phyloP scores from a whole-genome alignment of 1,284 basidiomycete species.

The Coniophora puteana region DNA sequence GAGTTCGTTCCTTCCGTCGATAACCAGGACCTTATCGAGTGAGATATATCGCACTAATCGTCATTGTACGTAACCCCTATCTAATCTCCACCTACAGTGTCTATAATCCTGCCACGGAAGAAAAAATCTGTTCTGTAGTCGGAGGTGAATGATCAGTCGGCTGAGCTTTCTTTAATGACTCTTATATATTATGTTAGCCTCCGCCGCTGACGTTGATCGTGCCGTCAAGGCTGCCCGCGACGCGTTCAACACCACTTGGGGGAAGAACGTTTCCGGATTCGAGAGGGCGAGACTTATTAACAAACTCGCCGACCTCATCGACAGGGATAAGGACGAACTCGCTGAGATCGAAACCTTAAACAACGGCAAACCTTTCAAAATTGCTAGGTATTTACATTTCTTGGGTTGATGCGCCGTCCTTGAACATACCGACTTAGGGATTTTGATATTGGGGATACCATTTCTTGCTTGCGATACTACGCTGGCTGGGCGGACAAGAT shows the following conservation, averaged over 20 bases:
- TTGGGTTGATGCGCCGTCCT: neutral
- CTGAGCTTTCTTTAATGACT: neutral
- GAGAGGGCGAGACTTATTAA: constrained; percentile 78
- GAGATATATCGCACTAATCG: constrained; percentile 15
- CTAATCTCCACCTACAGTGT: constrained; percentile 38
- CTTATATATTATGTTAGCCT: constrained; percentile 40
- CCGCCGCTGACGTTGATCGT: constrained; percentile 73
- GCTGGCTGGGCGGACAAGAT: constrained; percentile 71
- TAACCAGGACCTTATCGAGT: constrained; percentile 58
- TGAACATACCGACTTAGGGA: constrained; percentile 44
- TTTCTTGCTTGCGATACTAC: constrained; percentile 81
- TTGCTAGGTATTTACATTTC: constrained; percentile 50
- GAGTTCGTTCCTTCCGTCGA: constrained; percentile 73
- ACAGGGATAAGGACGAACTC: constrained; percentile 74
- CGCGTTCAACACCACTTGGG: constrained; percentile 89
- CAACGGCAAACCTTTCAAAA: constrained; percentile 81
- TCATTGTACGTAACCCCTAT: constrained; percentile 7
- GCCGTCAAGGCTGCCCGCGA: constrained; percentile 83
- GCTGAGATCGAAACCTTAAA: constrained; percentile 80
- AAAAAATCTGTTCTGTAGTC: constrained; percentile 61
- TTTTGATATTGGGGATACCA: constrained; percentile 81
- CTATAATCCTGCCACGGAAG: constrained; percentile 75
- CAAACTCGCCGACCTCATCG: constrained; percentile 91
- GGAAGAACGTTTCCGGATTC: constrained; percentile 79
- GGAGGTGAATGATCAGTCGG: constrained; percentile 44